Evolutionary conservation across 345 rosid species (phyloP).

Genomic region (Linum tenue): DNA sequence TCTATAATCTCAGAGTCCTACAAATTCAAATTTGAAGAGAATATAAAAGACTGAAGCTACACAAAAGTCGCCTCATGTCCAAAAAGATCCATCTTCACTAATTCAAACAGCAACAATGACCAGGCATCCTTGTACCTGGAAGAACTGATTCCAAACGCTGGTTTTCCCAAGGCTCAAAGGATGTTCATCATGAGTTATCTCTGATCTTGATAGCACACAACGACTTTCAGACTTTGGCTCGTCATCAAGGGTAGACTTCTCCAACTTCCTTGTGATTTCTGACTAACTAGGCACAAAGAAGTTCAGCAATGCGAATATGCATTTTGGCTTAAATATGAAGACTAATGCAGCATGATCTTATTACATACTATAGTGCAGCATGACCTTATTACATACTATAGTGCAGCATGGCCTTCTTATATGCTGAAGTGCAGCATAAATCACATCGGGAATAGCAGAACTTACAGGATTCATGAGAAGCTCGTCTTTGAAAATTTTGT

Average conservation of each 20-base stretch:
- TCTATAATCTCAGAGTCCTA: slow-evolving; percentile 87
- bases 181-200: slow-evolving; percentile 81
- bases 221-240: slow-evolving; percentile 40
- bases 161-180: slow-evolving; percentile 88
- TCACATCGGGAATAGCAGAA: slow-evolving; percentile 1
- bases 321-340: slow-evolving; percentile 4
- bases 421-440: not conserved
- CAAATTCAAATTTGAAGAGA: slow-evolving; percentile 13
- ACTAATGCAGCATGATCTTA: not conserved
- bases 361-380: too few relatives aligned
- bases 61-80: not conserved
- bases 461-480: slow-evolving; percentile 95
- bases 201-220: slow-evolving; percentile 65
- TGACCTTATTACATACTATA: too few relatives aligned
- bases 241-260: slow-evolving; percentile 39
- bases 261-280: slow-evolving; percentile 80
- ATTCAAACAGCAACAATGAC: not conserved
- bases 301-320: slow-evolving; percentile 34
- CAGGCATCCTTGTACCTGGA: slow-evolving; percentile 49
- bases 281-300: slow-evolving; percentile 87
- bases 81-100: not conserved
- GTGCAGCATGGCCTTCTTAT: too few relatives aligned
- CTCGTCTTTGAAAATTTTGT: slow-evolving; percentile 78
- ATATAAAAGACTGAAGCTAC: slow-evolving; percentile 7
- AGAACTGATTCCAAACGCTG: slow-evolving; percentile 90